Base-by-base conservation (phyloP, 2,329 filamentous ascomycete genomes). In the Dendryphion nanum region DNA sequence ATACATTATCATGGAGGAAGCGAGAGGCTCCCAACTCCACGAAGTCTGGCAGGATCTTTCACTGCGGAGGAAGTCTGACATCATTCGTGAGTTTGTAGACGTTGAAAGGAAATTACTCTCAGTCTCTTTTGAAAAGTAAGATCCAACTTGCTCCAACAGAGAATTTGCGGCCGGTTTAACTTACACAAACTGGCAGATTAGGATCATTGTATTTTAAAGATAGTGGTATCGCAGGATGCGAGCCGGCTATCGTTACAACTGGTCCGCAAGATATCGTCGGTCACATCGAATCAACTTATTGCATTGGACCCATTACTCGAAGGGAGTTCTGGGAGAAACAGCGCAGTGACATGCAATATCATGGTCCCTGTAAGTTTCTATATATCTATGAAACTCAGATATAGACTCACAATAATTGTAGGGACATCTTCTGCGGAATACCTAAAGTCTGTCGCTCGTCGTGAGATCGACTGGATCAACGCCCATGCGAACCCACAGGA, bases 381-480 rank as follows among this genome's bases (percentile, higher is more conserved):
- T 2, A 42, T 18, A 20, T 12, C 18, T 29, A 20, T 32, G 3
- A 34, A 23, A 38, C n/a, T 41, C 14, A 30, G 7, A 17, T 18
- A 32, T 37, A 33, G 20, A 38, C 42, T 50, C 16, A 45, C n/a
- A 39, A 28, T 37, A 13, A 31, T 38, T 38, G 2, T 37, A 60
- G 55, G 55, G 52, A 41, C 24, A 42, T 51, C 53, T 41, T 37
- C 53, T 23, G 30, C 21, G 40, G 42, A 52, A 28, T 58, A 58
- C 32, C 41, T 56, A 7, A 18, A 52, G 32, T 51, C 64, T 23
- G 40, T 67, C 33, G 63, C 56, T 40, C 35, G 45, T 19, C 56
- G 60, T 40, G 64, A 68, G 44, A 58, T 61, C 17, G 44, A 56
- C 12, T 64, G 59, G 49, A 51, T 66, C n/a, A 49, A 47, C 28